Base-by-base conservation (phyloP, 2,329 filamentous ascomycete species). In the Albophoma yamanashiensis region DNA sequence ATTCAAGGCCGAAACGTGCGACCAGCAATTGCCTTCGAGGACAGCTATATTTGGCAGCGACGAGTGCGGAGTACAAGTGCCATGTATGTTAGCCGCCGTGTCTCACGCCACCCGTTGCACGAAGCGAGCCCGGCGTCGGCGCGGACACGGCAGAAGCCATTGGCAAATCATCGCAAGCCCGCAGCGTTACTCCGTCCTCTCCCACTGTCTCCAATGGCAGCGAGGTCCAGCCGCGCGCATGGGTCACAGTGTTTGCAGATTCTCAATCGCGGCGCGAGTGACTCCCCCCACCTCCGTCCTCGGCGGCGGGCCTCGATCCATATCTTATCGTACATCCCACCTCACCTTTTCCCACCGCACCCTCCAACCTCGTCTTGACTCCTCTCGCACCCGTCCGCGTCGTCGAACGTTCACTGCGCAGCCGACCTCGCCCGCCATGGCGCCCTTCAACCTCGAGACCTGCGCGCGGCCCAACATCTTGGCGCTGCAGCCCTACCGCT, bases 401-500 rank as follows among this genome's bases (percentile, higher is more conserved):
- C 27, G 4, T 5, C 50, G 12, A 36, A 34, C 17, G 15, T 27
- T 36, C 47, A 12, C 25, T 1, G 17, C 47, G 20, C 5, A 14
- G 25, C 45, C 25, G 34, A 31, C 25, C 25, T 8, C 50, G 45
- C 45, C 14, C 22, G 6, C 62, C 61, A 85, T 85, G 79, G 80
- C 83, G 40, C 78, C 86, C 39, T 92, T 92, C 73, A 83, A 91
- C 70, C 77, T 93, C 58, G 77, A 88, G 67, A 88, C 82, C 63
- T 92, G 89, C 70, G 89, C 88, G 47, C 82, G 89, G 66, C 81
- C 87, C 52, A 93, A 92, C 73, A 92, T 93, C 62, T 76, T 92
- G 64, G 80, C 86, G 63, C 78, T 93, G 56, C 81, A 91, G 69
- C 89, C 89, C 45, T 93, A 93, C 70, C 86, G 89, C 61, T 93